These are phyloP conservation scores for Poa annua DNA, from an alignment of 176 grass and related monocot species.

Conservation along the genomic window DNA sequence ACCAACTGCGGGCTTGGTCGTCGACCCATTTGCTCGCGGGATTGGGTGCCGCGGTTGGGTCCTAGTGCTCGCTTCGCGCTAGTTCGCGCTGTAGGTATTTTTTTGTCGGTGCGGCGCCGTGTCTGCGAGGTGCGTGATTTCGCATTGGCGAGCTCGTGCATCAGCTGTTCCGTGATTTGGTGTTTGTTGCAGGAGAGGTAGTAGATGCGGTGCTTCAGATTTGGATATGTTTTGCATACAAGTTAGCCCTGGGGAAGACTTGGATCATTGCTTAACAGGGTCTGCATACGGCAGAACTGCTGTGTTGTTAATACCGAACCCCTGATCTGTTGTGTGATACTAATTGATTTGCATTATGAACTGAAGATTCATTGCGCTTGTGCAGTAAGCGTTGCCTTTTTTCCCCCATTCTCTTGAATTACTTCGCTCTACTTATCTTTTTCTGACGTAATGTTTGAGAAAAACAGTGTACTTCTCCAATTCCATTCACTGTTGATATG, in stretches of 20 bases:
- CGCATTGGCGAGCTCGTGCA: slow-evolving; percentile 17
- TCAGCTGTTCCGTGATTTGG: slow-evolving; percentile 25
- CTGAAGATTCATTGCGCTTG: background rate
- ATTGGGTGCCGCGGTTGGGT: slow-evolving; percentile 35
- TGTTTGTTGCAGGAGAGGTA: slow-evolving; percentile 9
- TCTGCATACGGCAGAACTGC: background rate
- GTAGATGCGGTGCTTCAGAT: background rate
- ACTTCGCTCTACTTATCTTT: background rate
- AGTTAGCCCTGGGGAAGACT: background rate
- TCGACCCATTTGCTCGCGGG: slow-evolving; percentile 12
- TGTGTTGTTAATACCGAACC: background rate
- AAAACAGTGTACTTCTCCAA: background rate
- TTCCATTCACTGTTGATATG: background rate
- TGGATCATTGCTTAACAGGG: background rate
- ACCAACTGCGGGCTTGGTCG: slow-evolving; percentile 26
- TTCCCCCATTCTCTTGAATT: background rate
- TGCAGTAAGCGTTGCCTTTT: background rate
- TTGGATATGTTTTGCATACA: slow-evolving; percentile 7
- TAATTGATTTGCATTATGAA: background rate
- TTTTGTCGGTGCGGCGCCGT: background rate
- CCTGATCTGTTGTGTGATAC: background rate
- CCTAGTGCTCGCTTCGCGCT: slow-evolving; percentile 18
- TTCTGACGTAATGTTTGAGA: background rate
- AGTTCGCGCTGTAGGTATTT: background rate
- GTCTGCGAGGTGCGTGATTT: slow-evolving; percentile 6